A percentile compares a stretch with the other conserved stretches of the same genome.
Evolutionary conservation across 306 rosid species (phyloP).

Genomic region (Cucumis hystrix): DNA sequence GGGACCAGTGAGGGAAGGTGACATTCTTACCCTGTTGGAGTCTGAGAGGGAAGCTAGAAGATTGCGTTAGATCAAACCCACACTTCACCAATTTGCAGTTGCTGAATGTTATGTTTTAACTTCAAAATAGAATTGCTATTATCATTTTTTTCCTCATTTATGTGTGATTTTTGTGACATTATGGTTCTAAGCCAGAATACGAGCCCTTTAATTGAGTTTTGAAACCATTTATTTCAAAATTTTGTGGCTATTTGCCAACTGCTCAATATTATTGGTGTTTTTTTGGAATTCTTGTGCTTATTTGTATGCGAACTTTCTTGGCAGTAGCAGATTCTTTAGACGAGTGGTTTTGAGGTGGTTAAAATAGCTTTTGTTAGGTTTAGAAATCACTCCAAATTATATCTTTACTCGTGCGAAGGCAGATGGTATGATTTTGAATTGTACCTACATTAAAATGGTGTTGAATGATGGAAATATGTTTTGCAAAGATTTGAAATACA

Average conservation of each 20-base stretch:
- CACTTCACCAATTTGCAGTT: background rate
- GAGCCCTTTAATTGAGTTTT: background rate
- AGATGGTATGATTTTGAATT: too few relatives aligned
- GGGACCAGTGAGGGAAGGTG: constrained; percentile 18
- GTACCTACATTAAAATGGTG: too few relatives aligned
- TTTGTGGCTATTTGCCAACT: background rate
- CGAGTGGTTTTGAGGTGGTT: background rate
- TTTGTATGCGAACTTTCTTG: background rate
- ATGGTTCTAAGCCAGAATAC: background rate
- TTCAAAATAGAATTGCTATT: background rate
- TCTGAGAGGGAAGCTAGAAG: constrained; percentile 17
- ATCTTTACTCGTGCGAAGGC: too few relatives aligned
- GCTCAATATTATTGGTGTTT: background rate
- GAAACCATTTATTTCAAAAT: background rate
- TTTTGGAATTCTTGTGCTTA: background rate
- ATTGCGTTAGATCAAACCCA: constrained; percentile 5
- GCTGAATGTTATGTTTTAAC: background rate
- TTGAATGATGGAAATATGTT: too few relatives aligned
- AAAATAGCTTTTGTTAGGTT: too few relatives aligned
- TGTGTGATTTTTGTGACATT: background rate
- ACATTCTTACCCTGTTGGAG: constrained; percentile 11
- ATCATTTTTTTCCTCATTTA: background rate
- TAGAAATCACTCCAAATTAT: too few relatives aligned
- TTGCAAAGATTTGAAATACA: too few relatives aligned
- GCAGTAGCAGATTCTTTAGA: background rate